These are phyloP conservation scores for Jatropha multifida DNA, from an alignment of 441 rosid species.

Conservation along the genomic window DNA sequence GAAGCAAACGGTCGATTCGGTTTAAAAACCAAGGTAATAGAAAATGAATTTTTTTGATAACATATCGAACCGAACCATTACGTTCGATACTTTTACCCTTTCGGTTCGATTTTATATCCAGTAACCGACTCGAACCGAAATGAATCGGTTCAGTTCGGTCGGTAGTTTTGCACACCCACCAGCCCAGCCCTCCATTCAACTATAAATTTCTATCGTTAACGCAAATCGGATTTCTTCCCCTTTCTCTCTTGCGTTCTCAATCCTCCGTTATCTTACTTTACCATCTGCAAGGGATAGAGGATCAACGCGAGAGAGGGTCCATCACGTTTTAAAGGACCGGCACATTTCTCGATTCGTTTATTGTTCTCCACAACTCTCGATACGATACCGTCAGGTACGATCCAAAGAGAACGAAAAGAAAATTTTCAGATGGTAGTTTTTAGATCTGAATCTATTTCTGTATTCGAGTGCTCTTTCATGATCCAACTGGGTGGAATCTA, in stretches of 20 bases:
- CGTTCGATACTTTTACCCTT: too few relatives aligned
- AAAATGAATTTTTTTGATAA: too few relatives aligned
- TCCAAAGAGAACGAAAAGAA: conserved; percentile 10
- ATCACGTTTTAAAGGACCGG: neutral
- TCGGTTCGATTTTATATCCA: too few relatives aligned
- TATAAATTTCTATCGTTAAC: conserved; percentile 20
- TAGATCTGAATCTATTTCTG: conserved; percentile 19
- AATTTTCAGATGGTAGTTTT: neutral
- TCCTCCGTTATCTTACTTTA: conserved; percentile 1
- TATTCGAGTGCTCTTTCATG: neutral
- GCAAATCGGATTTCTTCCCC: neutral
- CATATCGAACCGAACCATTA: too few relatives aligned
- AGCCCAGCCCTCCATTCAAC: neutral
- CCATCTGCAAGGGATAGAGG: conserved; percentile 20
- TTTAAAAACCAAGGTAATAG: too few relatives aligned
- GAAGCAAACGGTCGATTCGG: too few relatives aligned
- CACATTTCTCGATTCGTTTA: neutral
- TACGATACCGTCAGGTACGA: conserved; percentile 29
- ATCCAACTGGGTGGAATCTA: neutral
- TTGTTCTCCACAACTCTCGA: neutral
- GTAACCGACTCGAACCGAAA: neutral
- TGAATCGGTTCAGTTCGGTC: neutral
- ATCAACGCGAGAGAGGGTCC: neutral
- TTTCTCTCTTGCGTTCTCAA: conserved; percentile 10
- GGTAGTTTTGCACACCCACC: neutral